Percentiles rank a stretch among this genome's conserved stretches.
Conservation (phyloP, 2,329 filamentous ascomycete species). For the Phialophora verrucosa region DNA sequence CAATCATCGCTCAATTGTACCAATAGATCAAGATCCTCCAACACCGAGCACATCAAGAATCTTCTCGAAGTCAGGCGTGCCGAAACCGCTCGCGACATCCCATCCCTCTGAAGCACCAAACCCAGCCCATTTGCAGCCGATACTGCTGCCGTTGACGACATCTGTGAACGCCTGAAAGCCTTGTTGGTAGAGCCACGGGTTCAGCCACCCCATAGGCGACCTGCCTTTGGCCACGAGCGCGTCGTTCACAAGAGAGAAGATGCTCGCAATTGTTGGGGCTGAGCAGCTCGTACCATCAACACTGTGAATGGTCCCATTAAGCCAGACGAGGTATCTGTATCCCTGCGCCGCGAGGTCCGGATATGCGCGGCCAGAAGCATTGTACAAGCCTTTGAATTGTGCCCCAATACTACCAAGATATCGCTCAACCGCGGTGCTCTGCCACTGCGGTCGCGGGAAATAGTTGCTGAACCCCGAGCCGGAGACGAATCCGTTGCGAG, state of each 20-base stretch:
- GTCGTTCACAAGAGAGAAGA: constrained; percentile 69
- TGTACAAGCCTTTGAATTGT: constrained; percentile 57
- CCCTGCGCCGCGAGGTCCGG: constrained; percentile 68
- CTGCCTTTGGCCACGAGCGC: constrained; percentile 59
- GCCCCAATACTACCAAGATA: constrained; percentile 53
- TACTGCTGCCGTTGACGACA: constrained; percentile 44
- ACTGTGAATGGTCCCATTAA: constrained; percentile 47
- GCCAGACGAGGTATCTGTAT: constrained; percentile 52
- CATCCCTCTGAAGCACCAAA: constrained; percentile 48
- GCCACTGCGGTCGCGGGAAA: constrained; percentile 56
- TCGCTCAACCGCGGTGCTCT: constrained; percentile 50
- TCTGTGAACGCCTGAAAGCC: constrained; percentile 57
- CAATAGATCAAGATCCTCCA: constrained; percentile 11
- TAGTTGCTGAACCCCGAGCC: constrained; percentile 61
- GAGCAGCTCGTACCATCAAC: constrained; percentile 57
- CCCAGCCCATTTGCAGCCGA: constrained; percentile 46
- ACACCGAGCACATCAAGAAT: constrained; percentile 38
- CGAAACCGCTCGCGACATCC: constrained; percentile 51
- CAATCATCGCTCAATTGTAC: neutral
- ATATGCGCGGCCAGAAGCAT: constrained; percentile 58
- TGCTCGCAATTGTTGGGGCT: constrained; percentile 62
- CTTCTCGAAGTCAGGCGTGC: constrained; percentile 42
- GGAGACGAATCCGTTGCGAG: constrained; percentile 50
- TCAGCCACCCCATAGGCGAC: constrained; percentile 62
- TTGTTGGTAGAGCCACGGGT: constrained; percentile 65